A percentile compares a stretch with the other conserved stretches of the same genome.
phyloP scores from a whole-genome alignment of 2,329 filamentous ascomycete species.

The Davidsoniella neocaledoniae region DNA sequence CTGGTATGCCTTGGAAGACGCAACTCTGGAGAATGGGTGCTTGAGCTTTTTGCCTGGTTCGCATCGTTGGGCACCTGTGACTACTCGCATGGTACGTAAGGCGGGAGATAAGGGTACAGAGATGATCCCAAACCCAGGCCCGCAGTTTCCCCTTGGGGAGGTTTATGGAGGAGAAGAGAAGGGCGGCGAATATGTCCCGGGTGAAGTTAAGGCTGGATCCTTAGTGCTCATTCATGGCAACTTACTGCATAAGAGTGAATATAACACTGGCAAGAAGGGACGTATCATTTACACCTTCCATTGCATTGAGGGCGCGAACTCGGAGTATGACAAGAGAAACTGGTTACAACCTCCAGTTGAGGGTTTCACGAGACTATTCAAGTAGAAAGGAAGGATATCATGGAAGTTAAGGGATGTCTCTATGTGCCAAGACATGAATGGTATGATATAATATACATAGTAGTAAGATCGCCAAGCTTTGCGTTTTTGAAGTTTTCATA shows the following conservation, averaged over 20 bases:
- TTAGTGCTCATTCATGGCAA: slow-evolving; percentile 93
- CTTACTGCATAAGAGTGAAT: slow-evolving; percentile 88
- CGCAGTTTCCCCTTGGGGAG: slow-evolving; percentile 40
- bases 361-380: slow-evolving; percentile 58
- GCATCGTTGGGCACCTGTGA: slow-evolving; percentile 56
- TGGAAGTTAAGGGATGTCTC: not conserved
- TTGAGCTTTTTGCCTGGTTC: slow-evolving; percentile 72
- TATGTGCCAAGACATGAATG: too few relatives aligned
- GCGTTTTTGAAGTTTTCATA: too few relatives aligned
- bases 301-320: slow-evolving; percentile 65
- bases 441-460: not conserved
- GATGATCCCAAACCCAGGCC: slow-evolving; percentile 54
- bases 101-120: slow-evolving; percentile 39
- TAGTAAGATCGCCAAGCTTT: not conserved
- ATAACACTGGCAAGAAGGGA: slow-evolving; percentile 70
- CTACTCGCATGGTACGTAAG: slow-evolving; percentile 58
- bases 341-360: slow-evolving; percentile 76
- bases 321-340: slow-evolving; percentile 69
- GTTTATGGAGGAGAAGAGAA: slow-evolving; percentile 26
- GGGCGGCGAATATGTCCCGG: slow-evolving; percentile 48
- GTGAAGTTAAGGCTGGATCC: slow-evolving; percentile 79
- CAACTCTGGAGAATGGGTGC: slow-evolving; percentile 72
- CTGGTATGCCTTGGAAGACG: slow-evolving; percentile 95
- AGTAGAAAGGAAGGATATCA: slow-evolving; percentile 14
- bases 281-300: slow-evolving; percentile 97